Evolutionary conservation across 305 asterid genomes (phyloP).

Genomic region (Ajuga reptans): DNA sequence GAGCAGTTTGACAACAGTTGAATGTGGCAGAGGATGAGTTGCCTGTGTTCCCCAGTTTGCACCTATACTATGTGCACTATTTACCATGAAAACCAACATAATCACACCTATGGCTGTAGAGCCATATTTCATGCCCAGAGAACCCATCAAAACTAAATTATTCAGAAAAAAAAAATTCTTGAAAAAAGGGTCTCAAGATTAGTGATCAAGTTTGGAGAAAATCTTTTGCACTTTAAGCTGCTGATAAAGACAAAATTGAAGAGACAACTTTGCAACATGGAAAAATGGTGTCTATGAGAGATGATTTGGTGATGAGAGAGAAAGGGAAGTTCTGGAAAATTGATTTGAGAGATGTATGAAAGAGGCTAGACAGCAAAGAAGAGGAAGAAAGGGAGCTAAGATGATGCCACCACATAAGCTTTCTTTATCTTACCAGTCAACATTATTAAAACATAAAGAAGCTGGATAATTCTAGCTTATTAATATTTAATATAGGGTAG

Average conservation of each 20-base stretch:
- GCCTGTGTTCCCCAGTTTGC: constrained; percentile 91
- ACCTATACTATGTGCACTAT: constrained; percentile 50
- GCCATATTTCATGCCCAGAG: constrained; percentile 18
- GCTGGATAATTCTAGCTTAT: background rate
- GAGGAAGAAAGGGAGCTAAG: background rate
- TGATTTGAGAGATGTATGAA: constrained; percentile 18
- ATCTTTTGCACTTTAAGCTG: background rate
- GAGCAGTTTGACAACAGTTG: constrained; percentile 54
- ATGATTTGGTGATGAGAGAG: constrained; percentile 18
- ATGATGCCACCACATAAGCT: constrained; percentile 15
- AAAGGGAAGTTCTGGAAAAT: constrained; percentile 2
- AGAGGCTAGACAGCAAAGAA: constrained; percentile 14
- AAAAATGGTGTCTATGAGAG: background rate
- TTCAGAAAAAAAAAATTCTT: background rate
- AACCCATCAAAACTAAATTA: constrained; percentile 16
- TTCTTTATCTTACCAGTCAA: background rate
- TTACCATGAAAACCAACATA: constrained; percentile 22
- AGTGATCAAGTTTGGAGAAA: background rate
- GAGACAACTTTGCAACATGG: constrained; percentile 5
- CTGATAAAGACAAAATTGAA: constrained; percentile 7
- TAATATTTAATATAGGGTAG: background rate
- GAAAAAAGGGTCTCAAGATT: constrained; percentile 15
- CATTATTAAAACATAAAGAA: background rate
- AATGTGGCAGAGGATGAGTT: constrained; percentile 63
- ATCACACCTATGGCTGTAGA: constrained; percentile 1